Evolutionary conservation across 2,329 filamentous ascomycete species (phyloP), one percentile per base, ranked within the genome.

Genomic region (Diaporthe amygdali): DNA sequence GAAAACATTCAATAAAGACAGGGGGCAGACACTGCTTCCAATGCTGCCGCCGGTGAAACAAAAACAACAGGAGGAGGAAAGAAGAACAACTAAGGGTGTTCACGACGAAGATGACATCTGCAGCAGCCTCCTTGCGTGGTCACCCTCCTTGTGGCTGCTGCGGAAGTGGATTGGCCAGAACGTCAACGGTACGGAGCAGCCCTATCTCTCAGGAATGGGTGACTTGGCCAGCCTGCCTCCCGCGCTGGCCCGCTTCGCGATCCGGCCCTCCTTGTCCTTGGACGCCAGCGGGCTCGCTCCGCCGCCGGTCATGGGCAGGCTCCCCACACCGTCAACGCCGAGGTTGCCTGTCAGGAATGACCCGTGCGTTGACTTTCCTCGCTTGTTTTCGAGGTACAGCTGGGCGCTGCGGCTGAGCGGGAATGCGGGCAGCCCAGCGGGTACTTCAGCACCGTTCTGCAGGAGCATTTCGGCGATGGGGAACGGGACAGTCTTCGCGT

Each of bases 381-480:
- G 84, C 80, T 91, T 97, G 82, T 95, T 91, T 75, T 97, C 95
- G 59, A 98, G 85, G 77, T 98, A 99, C 41, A 93, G 82, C 77
- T 93, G 92, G 2, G 96, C 96, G 56, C 92, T 92, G 12, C 90
- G 86, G 72, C 94, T 95, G 14, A 99, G 87, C 1, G 95, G 94
- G 75, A 98, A 95, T 0, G 94, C 92, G 0, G 95, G 94, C 72
- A 93, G 86, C 2, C 90, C 85, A 1, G 85, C 79, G 0, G 96
- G 96, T 41, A 98, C 92, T 73, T 97, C 93, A 4, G 95, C 95
- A 20, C 96, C 96, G 78, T 99, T 98, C 77, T 98, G 97, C 17
- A 97, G 86, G 17, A 99, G 87, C 71, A 99, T 84, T 81, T 99
- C 96, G 17, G 96, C 96, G 51, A 98, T 87, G 0, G 96, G 92